A percentile compares a stretch with the other conserved stretches of the same genome.
These are phyloP conservation scores for Pilatotrama ljubarskyi DNA, from an alignment of 768 basidiomycete genomes.

Conservation along the genomic window DNA sequence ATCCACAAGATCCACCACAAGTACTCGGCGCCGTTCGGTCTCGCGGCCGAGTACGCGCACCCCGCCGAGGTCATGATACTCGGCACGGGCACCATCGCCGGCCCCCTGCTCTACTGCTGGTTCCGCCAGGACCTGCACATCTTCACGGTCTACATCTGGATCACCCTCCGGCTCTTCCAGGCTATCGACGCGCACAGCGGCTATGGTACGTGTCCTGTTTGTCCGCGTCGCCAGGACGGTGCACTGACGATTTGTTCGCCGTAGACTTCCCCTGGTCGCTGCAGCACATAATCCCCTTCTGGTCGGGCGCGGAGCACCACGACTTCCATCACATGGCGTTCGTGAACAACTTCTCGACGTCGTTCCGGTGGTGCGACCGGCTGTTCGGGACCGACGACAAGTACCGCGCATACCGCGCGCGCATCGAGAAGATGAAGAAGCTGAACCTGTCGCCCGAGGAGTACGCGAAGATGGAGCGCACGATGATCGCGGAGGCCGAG, in stretches of 20 bases:
- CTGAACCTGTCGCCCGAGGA: slow-evolving; percentile 50
- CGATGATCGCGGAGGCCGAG: slow-evolving; percentile 69
- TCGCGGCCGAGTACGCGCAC: slow-evolving; percentile 98
- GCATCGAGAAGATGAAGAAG: slow-evolving; percentile 60
- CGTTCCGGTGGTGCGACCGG: slow-evolving; percentile 92
- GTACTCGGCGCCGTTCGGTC: slow-evolving; percentile 94
- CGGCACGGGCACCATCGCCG: slow-evolving; percentile 86
- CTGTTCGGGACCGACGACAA: slow-evolving; percentile 89
- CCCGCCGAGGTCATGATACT: slow-evolving; percentile 95
- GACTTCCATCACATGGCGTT: slow-evolving; percentile 99
- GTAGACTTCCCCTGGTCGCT: slow-evolving; percentile 97
- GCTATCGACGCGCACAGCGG: slow-evolving; percentile 97
- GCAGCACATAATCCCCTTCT: slow-evolving; percentile 89
- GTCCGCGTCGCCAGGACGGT: not conserved
- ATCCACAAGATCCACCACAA: slow-evolving; percentile 99
- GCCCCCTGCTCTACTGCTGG: slow-evolving; percentile 84
- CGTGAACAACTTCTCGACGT: slow-evolving; percentile 90
- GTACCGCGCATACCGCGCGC: slow-evolving; percentile 78
- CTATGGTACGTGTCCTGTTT: slow-evolving; percentile 59
- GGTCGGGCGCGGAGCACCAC: slow-evolving; percentile 97
- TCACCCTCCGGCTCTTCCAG: slow-evolving; percentile 91
- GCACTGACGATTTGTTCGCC: not conserved
- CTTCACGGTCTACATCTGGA: slow-evolving; percentile 91
- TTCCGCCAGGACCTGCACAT: slow-evolving; percentile 83
- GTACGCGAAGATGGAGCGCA: slow-evolving; percentile 54